Conservation (phyloP, 1,284 basidiomycete species). For the Porphyrellus sp. region DNA sequence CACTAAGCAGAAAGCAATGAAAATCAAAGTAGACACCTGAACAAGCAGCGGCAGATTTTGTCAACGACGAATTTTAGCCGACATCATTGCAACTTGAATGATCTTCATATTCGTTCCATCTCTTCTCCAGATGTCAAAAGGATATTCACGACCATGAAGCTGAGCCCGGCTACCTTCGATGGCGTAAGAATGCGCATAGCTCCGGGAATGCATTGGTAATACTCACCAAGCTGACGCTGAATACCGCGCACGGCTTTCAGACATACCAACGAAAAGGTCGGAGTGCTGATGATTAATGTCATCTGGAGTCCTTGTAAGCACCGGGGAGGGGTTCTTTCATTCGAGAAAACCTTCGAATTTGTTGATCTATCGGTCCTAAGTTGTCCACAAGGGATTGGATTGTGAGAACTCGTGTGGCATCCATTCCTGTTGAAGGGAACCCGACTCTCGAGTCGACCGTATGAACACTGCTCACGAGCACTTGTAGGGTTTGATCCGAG, state of each 20-base stretch:
- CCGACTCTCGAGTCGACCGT: background rate
- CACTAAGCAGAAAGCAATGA: constrained; percentile 15
- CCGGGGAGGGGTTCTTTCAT: background rate
- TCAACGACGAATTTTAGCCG: background rate
- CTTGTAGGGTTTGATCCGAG: background rate
- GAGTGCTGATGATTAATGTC: background rate
- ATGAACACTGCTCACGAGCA: background rate
- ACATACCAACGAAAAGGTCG: constrained; percentile 9
- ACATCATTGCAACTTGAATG: background rate
- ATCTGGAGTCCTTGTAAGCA: background rate
- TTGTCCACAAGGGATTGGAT: background rate
- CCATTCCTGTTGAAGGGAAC: background rate
- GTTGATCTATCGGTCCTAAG: background rate
- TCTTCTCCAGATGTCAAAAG: constrained; percentile 20
- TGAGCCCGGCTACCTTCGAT: constrained; percentile 15
- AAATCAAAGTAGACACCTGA: constrained; percentile 29
- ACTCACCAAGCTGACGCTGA: constrained; percentile 15
- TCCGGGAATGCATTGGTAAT: background rate
- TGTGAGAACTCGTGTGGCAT: constrained; percentile 6
- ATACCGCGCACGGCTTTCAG: constrained; percentile 7
- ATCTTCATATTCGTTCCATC: constrained; percentile 21
- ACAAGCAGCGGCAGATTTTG: constrained; percentile 15
- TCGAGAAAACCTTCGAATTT: background rate
- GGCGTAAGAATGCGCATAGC: background rate
- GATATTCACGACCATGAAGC: constrained; percentile 20